Evolutionary conservation across 768 basidiomycete species (phyloP).

Genomic region (Phylloporus sp.): DNA sequence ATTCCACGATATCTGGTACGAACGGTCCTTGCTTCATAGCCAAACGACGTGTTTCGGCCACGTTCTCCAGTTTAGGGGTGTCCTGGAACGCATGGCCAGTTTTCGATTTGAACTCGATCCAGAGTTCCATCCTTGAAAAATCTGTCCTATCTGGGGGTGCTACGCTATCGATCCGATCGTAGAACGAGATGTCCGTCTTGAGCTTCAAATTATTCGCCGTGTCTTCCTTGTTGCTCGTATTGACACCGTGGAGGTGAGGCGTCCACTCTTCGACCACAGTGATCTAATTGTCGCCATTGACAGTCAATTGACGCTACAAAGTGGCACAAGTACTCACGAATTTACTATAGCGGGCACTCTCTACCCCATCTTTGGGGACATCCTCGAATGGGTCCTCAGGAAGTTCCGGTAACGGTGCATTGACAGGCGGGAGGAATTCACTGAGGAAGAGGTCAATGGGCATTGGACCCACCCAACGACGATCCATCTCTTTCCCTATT

Average conservation of each 20-base stretch:
- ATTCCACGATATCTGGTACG: too few species aligned
- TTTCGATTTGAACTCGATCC: not conserved
- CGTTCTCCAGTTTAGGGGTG: not conserved
- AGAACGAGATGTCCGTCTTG: too few species aligned
- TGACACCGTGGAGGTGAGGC: not conserved
- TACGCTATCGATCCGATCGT: too few species aligned
- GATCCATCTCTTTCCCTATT: too few species aligned
- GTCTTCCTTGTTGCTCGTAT: slow-evolving; percentile 1
- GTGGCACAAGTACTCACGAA: not conserved
- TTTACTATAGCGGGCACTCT: not conserved
- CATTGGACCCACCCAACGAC: too few species aligned
- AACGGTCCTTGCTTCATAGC: not conserved
- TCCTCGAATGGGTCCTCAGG: not conserved
- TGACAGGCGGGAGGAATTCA: too few species aligned
- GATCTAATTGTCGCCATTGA: not conserved
- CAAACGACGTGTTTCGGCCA: not conserved
- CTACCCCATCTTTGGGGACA: not conserved
- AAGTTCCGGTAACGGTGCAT: too few species aligned
- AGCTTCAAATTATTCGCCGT: not conserved
- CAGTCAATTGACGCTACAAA: too few species aligned
- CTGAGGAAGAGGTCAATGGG: too few species aligned
- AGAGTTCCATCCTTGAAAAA: not conserved
- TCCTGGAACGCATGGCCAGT: not conserved
- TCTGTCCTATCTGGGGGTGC: not conserved
- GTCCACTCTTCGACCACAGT: not conserved